A percentile compares a stretch with the other conserved stretches of the same genome.
Conservation (phyloP, 2,329 filamentous ascomycete genomes). For the Pezicula radicicola region DNA sequence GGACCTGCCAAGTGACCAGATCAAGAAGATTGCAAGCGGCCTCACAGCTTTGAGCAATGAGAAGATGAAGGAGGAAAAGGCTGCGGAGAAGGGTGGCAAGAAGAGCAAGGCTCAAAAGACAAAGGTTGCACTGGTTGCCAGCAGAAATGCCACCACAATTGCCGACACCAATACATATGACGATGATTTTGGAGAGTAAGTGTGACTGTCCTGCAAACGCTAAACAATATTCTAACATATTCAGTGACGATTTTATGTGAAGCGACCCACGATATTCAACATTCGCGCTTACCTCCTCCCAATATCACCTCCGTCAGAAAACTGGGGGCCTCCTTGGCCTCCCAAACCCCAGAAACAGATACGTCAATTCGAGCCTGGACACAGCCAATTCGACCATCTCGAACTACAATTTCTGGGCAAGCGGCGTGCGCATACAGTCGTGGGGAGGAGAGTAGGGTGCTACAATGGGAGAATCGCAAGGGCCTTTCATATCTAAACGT, state of each 20-base stretch:
- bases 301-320: constrained; percentile 5
- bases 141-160: constrained; percentile 48
- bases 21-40: constrained; percentile 90
- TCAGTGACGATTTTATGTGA: constrained; percentile 73
- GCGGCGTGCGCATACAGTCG: too few relatives aligned
- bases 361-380: constrained; percentile 3
- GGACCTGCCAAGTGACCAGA: constrained; percentile 86
- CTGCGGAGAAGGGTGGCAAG: constrained; percentile 89
- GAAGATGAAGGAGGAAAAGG: constrained; percentile 98
- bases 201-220: constrained; percentile 23
- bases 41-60: constrained; percentile 92
- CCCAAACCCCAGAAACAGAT: constrained; percentile 3
- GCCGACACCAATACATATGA: constrained; percentile 78
- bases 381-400: constrained; percentile 4
- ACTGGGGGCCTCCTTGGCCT: constrained; percentile 5
- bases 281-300: constrained; percentile 8
- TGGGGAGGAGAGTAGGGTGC: constrained; percentile 9
- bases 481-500: constrained; percentile 11
- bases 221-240: constrained; percentile 15
- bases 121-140: constrained; percentile 77
- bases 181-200: constrained; percentile 84
- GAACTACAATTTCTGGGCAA: constrained; percentile 1
- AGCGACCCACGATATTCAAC: constrained; percentile 17
- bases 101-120: constrained; percentile 97
- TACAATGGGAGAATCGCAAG: constrained; percentile 8